Percentiles rank a stretch among this genome's conserved stretches.
Conservation (phyloP, 768 basidiomycete species). For the Auricularia cornea region DNA sequence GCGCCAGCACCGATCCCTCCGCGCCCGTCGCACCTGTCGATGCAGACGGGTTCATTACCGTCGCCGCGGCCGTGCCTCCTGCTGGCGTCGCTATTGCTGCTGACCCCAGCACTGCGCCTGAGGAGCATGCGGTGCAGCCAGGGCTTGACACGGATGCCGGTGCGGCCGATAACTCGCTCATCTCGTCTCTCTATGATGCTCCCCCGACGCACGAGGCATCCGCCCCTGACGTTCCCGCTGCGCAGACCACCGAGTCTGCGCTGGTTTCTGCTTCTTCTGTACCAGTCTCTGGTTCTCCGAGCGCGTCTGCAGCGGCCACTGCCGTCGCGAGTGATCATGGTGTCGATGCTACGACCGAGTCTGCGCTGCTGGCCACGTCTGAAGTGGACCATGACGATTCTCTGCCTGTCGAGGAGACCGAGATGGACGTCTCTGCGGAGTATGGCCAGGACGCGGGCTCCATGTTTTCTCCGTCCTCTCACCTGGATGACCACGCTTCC, state of each 20-base stretch:
- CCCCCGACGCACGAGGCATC: slow-evolving; percentile 26
- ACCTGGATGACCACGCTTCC: neutral
- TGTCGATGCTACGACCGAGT: no score
- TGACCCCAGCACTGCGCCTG: no score
- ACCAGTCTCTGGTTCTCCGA: no score
- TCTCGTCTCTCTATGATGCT: slow-evolving; percentile 41
- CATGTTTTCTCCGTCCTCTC: neutral
- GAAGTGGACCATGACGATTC: slow-evolving; percentile 39
- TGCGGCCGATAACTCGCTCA: slow-evolving; percentile 25
- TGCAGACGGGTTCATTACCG: no score
- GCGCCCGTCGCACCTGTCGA: no score
- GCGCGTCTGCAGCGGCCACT: no score
- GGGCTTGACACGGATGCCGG: slow-evolving; percentile 12
- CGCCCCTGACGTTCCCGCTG: slow-evolving; percentile 32
- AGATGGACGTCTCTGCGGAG: neutral
- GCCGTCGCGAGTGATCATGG: no score
- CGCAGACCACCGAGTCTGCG: no score
- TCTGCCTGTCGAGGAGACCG: slow-evolving; percentile 33
- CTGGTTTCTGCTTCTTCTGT: no score
- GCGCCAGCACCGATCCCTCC: no score
- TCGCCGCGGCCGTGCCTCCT: no score
- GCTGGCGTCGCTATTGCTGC: no score
- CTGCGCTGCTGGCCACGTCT: slow-evolving; percentile 18
- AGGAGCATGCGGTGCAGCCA: slow-evolving; percentile 18
- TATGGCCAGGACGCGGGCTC: neutral